Percentiles rank a stretch among this genome's conserved stretches.
These are phyloP conservation scores for Skeletonema grethae DNA, from an alignment of 108 stramenopile species.

Conservation along the genomic window DNA sequence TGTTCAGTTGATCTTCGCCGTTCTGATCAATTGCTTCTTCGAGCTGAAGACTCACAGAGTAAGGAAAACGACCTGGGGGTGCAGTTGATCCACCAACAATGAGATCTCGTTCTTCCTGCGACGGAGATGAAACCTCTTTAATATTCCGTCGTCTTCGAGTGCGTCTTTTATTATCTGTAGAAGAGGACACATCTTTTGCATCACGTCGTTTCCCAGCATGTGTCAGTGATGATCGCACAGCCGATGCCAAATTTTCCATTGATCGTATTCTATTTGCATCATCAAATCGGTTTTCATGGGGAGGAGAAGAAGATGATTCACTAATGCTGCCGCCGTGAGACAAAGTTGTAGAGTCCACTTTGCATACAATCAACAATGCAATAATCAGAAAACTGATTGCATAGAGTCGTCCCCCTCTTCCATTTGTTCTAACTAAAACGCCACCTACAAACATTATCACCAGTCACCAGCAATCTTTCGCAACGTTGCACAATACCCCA, in stretches of 20 bases:
- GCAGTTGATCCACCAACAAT: conserved; percentile 63
- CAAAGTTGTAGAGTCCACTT: neutral
- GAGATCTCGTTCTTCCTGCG: conserved; percentile 11
- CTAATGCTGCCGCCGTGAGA: neutral
- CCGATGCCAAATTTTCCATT: neutral
- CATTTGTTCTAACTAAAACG: neutral
- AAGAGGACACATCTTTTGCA: neutral
- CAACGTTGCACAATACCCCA: too few species aligned
- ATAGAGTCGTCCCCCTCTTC: neutral
- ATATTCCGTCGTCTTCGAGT: neutral
- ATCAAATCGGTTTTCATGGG: neutral
- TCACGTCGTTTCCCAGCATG: neutral
- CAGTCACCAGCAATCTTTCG: too few species aligned
- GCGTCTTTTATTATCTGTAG: neutral
- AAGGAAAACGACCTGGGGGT: conserved; percentile 57
- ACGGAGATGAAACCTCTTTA: neutral
- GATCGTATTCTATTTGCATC: neutral
- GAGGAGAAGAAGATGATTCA: neutral
- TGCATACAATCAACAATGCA: neutral
- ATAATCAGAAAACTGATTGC: neutral
- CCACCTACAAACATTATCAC: too few species aligned
- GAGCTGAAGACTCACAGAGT: conserved; percentile 45
- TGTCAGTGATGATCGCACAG: neutral
- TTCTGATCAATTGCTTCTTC: conserved; percentile 22
- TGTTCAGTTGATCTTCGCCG: conserved; percentile 8